phyloP scores from a whole-genome alignment of 208 protist genomes.

The Trypanosoma boissoni region DNA sequence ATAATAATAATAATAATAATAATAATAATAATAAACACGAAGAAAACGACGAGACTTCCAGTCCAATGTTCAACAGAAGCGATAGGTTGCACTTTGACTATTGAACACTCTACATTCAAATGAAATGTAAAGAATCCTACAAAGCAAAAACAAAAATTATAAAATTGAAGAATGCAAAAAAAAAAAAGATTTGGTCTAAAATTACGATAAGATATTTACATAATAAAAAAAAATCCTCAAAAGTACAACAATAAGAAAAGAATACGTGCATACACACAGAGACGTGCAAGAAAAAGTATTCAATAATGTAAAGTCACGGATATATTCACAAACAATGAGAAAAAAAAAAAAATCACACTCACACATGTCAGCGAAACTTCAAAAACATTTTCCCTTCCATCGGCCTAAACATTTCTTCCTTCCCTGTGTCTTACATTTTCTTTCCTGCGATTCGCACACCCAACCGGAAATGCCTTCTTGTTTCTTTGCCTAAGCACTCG shows the following conservation, averaged over 20 bases:
- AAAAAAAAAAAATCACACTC: background rate
- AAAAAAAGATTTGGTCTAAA: conserved; percentile 8
- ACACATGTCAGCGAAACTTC: too few species aligned
- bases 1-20: too few species aligned
- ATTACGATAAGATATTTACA: background rate
- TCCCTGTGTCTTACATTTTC: background rate
- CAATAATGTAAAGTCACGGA: background rate
- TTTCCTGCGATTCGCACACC: too few species aligned
- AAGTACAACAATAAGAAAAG: background rate
- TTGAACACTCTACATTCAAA: background rate
- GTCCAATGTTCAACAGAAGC: background rate
- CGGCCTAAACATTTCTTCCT: background rate
- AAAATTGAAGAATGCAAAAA: conserved; percentile 3
- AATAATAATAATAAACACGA: too few species aligned
- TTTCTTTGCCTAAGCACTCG: background rate
- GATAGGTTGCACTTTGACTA: background rate
- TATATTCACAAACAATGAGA: conserved; percentile 4
- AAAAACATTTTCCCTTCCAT: background rate
- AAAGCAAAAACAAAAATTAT: background rate
- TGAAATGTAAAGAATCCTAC: background rate
- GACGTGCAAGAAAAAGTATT: background rate
- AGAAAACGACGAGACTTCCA: too few species aligned
- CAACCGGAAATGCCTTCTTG: background rate
- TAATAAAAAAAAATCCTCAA: background rate
- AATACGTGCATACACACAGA: background rate